Evolutionary conservation across 805 yeast species (phyloP).

Genomic region (Scheffersomyces amazonensis): DNA sequence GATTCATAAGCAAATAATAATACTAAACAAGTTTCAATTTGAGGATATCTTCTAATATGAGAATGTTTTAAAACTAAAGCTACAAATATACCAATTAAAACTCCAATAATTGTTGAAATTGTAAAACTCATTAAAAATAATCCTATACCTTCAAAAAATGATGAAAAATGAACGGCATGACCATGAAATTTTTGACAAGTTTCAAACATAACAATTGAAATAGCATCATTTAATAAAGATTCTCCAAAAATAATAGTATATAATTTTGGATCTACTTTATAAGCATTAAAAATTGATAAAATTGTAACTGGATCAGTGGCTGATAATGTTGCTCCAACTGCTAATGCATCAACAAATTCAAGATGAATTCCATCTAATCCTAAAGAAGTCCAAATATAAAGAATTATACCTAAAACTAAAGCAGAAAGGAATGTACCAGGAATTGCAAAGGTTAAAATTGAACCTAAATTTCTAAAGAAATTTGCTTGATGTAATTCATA

Average conservation of each 20-base stretch:
- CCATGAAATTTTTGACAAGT: conserved; percentile 97
- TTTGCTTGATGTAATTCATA: conserved; percentile 95
- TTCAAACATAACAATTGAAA: conserved; percentile 98
- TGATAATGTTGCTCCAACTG: conserved; percentile 95
- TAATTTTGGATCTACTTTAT: conserved; percentile 95
- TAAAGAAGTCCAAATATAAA: conserved; percentile 85
- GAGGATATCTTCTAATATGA: conserved; percentile 91
- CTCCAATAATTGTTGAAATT: conserved; percentile 85
- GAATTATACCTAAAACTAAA: conserved; percentile 80
- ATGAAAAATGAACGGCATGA: conserved; percentile 63
- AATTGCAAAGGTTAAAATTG: conserved; percentile 90
- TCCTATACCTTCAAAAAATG: conserved; percentile 92
- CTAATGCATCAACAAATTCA: conserved; percentile 94
- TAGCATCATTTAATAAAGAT: conserved; percentile 92
- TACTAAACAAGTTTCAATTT: conserved; percentile 92
- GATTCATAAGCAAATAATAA: conserved; percentile 91
- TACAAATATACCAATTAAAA: conserved; percentile 80
- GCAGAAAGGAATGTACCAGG: conserved; percentile 96
- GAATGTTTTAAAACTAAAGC: conserved; percentile 90
- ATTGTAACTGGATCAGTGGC: conserved; percentile 99
- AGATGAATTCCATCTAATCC: conserved; percentile 87
- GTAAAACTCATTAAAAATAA: conserved; percentile 91
- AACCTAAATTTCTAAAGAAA: conserved; percentile 87
- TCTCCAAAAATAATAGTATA: conserved; percentile 98
- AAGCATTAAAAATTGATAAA: conserved; percentile 91